A percentile compares a stretch with the other conserved stretches of the same genome.
Evolutionary conservation across 495 filamentous ascomycete species (phyloP).

Genomic region (Hamigera avellanea): DNA sequence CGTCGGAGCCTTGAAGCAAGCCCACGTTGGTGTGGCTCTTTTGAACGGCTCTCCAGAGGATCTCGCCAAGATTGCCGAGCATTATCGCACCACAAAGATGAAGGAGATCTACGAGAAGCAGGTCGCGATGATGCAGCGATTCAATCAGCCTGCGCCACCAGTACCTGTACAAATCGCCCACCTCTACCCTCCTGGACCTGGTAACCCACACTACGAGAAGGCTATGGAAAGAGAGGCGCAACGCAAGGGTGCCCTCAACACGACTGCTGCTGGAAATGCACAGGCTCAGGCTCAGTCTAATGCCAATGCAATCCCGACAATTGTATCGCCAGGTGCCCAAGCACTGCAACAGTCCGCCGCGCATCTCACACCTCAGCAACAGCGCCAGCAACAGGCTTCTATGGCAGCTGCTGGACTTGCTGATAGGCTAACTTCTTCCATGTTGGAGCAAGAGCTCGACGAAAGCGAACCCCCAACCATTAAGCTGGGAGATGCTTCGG

Average conservation of each 20-base stretch:
- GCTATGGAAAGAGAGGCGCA: constrained; percentile 73
- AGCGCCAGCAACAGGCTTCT: constrained; percentile 50
- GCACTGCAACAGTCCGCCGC: constrained; percentile 49
- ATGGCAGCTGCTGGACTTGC: constrained; percentile 66
- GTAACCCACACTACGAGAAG: constrained; percentile 92
- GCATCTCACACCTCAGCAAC: constrained; percentile 40
- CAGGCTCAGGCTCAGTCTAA: no score
- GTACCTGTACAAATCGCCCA: constrained; percentile 87
- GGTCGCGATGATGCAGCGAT: constrained; percentile 74
- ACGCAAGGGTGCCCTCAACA: constrained; percentile 49
- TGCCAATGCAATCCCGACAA: constrained; percentile 50
- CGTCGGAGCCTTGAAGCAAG: constrained; percentile 95
- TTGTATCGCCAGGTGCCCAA: constrained; percentile 60
- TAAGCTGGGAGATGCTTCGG: constrained; percentile 95
- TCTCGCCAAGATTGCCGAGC: constrained; percentile 79
- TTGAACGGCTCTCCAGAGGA: constrained; percentile 91
- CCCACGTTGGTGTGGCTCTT: constrained; percentile 91
- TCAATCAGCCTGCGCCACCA: constrained; percentile 83
- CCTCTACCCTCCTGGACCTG: constrained; percentile 81
- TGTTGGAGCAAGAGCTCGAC: constrained; percentile 85
- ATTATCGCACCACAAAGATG: constrained; percentile 89
- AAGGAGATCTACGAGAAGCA: constrained; percentile 99
- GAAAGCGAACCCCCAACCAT: constrained; percentile 89
- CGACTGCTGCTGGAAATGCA: constrained; percentile 23
- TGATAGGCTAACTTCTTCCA: constrained; percentile 73